A percentile compares a stretch with the other conserved stretches of the same genome.
Conservation (phyloP, 306 rosid species). For the Fagus crenata region DNA sequence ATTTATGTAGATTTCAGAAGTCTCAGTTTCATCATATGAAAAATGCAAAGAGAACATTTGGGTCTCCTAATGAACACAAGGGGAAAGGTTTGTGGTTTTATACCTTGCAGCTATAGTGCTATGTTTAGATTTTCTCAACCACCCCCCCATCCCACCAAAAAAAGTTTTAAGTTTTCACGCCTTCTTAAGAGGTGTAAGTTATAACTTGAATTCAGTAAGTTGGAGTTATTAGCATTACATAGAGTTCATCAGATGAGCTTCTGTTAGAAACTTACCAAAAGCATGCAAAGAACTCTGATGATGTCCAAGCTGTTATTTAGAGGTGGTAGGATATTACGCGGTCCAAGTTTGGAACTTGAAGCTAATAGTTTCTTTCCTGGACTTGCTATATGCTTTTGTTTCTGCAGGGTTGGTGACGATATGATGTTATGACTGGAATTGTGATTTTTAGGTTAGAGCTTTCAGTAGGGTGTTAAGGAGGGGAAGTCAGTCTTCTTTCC, state of each 20-base stretch:
- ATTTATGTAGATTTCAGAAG: conserved; percentile 65
- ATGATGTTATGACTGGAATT: background rate
- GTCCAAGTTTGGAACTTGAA: background rate
- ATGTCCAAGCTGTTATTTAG: background rate
- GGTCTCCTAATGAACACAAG: conserved; percentile 37
- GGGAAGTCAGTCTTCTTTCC: background rate
- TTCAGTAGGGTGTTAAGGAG: background rate
- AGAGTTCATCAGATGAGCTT: too few relatives aligned
- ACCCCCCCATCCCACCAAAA: background rate
- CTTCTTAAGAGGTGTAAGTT: background rate
- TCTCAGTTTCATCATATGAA: conserved; percentile 52
- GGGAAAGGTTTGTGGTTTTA: conserved; percentile 62
- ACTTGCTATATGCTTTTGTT: too few relatives aligned
- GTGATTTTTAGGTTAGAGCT: background rate
- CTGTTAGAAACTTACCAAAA: background rate
- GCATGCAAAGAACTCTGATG: background rate
- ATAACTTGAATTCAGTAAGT: background rate
- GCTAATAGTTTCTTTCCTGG: background rate
- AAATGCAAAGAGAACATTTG: conserved; percentile 46
- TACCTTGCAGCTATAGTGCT: conserved; percentile 15
- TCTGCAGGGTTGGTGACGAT: background rate
- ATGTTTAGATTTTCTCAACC: background rate
- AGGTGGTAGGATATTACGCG: background rate
- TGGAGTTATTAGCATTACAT: background rate
- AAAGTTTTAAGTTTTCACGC: background rate